Evolutionary conservation across 768 basidiomycete species (phyloP).

Genomic region (Lactarius hatsudake): DNA sequence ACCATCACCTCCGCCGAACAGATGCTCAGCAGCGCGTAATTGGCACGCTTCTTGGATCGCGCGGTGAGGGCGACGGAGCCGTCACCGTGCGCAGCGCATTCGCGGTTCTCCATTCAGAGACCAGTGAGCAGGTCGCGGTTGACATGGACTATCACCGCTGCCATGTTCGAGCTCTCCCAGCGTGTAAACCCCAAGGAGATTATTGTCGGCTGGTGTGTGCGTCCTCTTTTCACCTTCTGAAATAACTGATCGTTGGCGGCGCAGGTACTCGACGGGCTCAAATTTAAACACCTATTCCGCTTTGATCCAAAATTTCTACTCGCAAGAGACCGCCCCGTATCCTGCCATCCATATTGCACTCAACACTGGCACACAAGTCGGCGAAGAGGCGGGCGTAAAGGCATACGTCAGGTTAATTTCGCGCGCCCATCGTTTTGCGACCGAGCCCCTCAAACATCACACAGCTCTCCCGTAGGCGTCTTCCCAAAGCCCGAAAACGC

Average conservation of each 20-base stretch:
- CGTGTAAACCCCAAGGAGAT: constrained; percentile 82
- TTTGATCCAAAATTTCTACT: constrained; percentile 96
- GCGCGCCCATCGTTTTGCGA: not conserved
- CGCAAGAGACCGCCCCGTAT: constrained; percentile 84
- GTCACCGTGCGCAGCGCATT: constrained; percentile 84
- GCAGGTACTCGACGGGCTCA: constrained; percentile 90
- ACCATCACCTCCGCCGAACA: constrained; percentile 90
- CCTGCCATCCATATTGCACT: constrained; percentile 90
- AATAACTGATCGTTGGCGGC: constrained; percentile 82
- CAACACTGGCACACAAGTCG: constrained; percentile 74
- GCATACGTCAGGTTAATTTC: constrained; percentile 73
- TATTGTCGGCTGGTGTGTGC: constrained; percentile 89
- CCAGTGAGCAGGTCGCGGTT: constrained; percentile 88
- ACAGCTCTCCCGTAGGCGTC: constrained; percentile 83
- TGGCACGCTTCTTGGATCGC: constrained; percentile 87
- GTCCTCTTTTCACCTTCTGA: constrained; percentile 38
- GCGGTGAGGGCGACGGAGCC: constrained; percentile 48
- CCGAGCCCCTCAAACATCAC: not conserved
- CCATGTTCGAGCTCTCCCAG: constrained; percentile 88
- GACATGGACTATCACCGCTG: constrained; percentile 95
- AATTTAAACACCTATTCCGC: constrained; percentile 93
- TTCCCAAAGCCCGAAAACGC: constrained; percentile 91
- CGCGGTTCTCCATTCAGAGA: constrained; percentile 90
- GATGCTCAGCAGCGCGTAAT: constrained; percentile 86
- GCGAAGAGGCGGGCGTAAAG: constrained; percentile 67